Percentiles rank a stretch among this genome's conserved stretches.
Conservation (phyloP, 2,329 filamentous ascomycete genomes). For the Penicillium sp. region DNA sequence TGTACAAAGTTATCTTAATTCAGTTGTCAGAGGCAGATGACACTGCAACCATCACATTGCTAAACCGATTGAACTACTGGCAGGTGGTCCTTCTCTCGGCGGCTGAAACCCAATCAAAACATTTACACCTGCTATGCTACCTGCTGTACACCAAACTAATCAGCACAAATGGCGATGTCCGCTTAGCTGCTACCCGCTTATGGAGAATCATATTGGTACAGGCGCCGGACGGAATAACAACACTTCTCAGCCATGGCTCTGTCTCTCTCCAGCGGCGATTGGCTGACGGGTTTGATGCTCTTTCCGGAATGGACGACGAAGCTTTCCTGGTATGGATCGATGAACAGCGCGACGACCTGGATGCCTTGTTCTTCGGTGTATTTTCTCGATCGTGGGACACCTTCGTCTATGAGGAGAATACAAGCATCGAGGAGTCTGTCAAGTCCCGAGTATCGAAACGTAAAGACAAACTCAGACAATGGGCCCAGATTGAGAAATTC, state of each 20-base stretch:
- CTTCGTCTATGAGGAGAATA: slow-evolving; percentile 80
- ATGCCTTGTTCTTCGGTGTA: slow-evolving; percentile 75
- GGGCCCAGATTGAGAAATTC: slow-evolving; percentile 67
- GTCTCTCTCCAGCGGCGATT: slow-evolving; percentile 68
- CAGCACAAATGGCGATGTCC: slow-evolving; percentile 64
- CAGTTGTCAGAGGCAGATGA: slow-evolving; percentile 81
- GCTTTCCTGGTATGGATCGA: slow-evolving; percentile 88
- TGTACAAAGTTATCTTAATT: slow-evolving; percentile 76
- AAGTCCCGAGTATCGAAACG: slow-evolving; percentile 68
- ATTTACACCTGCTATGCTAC: slow-evolving; percentile 84
- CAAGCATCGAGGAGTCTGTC: slow-evolving; percentile 71
- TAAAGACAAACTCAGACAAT: slow-evolving; percentile 76
- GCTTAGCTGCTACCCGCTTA: slow-evolving; percentile 74
- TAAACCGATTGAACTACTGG: slow-evolving; percentile 91
- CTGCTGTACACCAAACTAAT: slow-evolving; percentile 87
- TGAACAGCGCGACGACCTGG: slow-evolving; percentile 71
- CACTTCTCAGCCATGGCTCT: slow-evolving; percentile 69
- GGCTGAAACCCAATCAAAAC: slow-evolving; percentile 74
- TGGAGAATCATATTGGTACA: slow-evolving; percentile 93
- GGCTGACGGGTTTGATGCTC: slow-evolving; percentile 72
- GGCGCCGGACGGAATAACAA: slow-evolving; percentile 77
- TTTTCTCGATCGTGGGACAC: slow-evolving; percentile 83
- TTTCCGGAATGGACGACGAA: slow-evolving; percentile 85
- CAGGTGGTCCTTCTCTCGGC: slow-evolving; percentile 83
- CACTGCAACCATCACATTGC: slow-evolving; percentile 64